Conservation (phyloP, 805 yeast genomes). For the Cyberlindnera mrakii region DNA sequence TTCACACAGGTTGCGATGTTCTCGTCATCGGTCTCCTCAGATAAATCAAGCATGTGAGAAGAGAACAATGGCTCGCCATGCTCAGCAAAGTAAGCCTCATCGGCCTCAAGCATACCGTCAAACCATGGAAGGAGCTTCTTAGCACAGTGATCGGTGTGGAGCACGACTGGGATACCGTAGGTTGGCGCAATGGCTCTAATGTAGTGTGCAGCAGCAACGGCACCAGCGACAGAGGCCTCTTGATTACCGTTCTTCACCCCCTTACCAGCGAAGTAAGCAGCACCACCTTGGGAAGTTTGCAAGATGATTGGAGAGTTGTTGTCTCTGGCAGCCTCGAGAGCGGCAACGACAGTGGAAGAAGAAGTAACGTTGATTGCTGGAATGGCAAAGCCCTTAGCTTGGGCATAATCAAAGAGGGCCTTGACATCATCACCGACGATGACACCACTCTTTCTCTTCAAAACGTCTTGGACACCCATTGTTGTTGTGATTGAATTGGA, state of each 20-base stretch:
- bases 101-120: conserved; percentile 96
- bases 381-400: conserved; percentile 87
- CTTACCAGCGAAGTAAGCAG: conserved; percentile 99
- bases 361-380: conserved; percentile 99
- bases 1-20: conserved; percentile 91
- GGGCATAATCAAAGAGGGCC: conserved; percentile 84
- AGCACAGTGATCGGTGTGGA: conserved; percentile 99
- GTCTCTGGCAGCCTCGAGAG: conserved; percentile 96
- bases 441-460: conserved; percentile 92
- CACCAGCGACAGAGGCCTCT: conserved; percentile 89
- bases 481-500: conserved; percentile 8
- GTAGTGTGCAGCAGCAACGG: conserved; percentile 97
- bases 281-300: conserved; percentile 98
- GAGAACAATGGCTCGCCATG: conserved; percentile 97
- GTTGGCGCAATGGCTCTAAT: conserved; percentile 94
- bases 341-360: conserved; percentile 94
- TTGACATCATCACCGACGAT: conserved; percentile 96
- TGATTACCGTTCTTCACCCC: conserved; percentile 94
- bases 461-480: conserved; percentile 69
- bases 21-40: conserved; percentile 94
- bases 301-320: conserved; percentile 89
- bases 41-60: conserved; percentile 97
- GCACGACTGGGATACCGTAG: conserved; percentile 93
- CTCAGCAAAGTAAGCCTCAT: conserved; percentile 80
- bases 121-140: conserved; percentile 96